Percentiles rank a stretch among this genome's conserved stretches.
phyloP scores from a whole-genome alignment of 768 basidiomycete genomes.

The Auriculariales sp. region DNA sequence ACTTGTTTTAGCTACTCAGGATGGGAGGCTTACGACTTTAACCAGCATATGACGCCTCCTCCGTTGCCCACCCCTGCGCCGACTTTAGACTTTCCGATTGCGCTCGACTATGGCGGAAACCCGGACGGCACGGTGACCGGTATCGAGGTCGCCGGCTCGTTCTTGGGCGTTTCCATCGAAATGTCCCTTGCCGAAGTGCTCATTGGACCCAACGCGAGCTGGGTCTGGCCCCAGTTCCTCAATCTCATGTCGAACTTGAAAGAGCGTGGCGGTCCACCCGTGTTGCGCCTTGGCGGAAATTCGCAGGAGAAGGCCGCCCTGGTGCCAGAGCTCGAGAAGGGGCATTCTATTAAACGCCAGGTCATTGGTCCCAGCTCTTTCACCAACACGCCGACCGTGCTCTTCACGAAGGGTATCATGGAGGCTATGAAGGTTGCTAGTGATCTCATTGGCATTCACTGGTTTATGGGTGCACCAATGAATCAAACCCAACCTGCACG shows the following conservation, averaged over 20 bases:
- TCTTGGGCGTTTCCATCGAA: slow-evolving; percentile 65
- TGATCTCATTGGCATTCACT: background rate
- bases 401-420: background rate
- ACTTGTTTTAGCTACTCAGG: too few species aligned
- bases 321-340: slow-evolving; percentile 45
- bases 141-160: slow-evolving; percentile 12
- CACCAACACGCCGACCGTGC: background rate
- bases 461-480: background rate
- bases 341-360: too few species aligned
- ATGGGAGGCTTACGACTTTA: background rate
- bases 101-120: background rate
- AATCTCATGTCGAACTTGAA: slow-evolving; percentile 32
- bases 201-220: too few species aligned
- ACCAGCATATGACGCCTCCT: background rate
- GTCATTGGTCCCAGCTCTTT: too few species aligned
- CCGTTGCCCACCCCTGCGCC: background rate
- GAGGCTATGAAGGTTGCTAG: background rate
- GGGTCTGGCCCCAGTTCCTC: slow-evolving; percentile 28
- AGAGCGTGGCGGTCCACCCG: slow-evolving; percentile 25
- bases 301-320: slow-evolving; percentile 34
- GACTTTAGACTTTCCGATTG: background rate
- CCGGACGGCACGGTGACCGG: background rate
- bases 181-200: slow-evolving; percentile 56
- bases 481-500: slow-evolving; percentile 1
- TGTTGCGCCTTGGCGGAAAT: slow-evolving; percentile 36